These are phyloP conservation scores for Epichloe aotearoae DNA, from an alignment of 2,329 filamentous ascomycete genomes.

Conservation along the genomic window DNA sequence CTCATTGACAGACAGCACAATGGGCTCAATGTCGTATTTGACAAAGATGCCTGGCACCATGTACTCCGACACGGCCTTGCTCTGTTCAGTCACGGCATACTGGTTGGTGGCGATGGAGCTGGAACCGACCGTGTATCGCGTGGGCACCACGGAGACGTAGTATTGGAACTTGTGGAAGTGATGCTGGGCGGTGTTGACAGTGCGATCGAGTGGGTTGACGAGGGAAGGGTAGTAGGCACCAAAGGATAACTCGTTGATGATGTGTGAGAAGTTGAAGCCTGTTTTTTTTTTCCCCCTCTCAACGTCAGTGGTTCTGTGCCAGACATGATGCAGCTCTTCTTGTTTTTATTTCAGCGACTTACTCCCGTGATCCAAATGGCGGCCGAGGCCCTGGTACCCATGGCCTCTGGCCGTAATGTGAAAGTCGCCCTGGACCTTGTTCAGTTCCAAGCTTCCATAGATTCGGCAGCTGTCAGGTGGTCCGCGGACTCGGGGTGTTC, in stretches of 20 bases:
- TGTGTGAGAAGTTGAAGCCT: slow-evolving; percentile 97
- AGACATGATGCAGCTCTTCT: not conserved
- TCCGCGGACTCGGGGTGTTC: slow-evolving; percentile 56
- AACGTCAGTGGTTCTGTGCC: not conserved
- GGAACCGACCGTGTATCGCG: slow-evolving; percentile 63
- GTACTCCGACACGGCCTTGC: slow-evolving; percentile 53
- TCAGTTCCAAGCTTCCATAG: slow-evolving; percentile 79
- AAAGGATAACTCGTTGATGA: slow-evolving; percentile 91
- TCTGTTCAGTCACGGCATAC: slow-evolving; percentile 92
- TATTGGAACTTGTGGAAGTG: slow-evolving; percentile 98
- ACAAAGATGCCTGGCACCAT: slow-evolving; percentile 83
- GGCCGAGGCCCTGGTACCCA: slow-evolving; percentile 72
- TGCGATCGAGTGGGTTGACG: slow-evolving; percentile 86
- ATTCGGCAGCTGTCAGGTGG: slow-evolving; percentile 68
- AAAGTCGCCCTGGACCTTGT: slow-evolving; percentile 96
- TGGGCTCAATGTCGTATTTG: slow-evolving; percentile 98
- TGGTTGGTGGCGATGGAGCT: slow-evolving; percentile 84
- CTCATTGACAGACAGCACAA: slow-evolving; percentile 76
- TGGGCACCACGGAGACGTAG: slow-evolving; percentile 90
- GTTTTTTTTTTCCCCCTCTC: not conserved
- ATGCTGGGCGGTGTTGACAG: slow-evolving; percentile 57
- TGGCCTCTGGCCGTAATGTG: slow-evolving; percentile 93
- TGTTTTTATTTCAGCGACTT: slow-evolving; percentile 21
- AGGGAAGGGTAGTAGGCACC: slow-evolving; percentile 93
- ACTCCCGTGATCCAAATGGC: slow-evolving; percentile 72